phyloP scores from a whole-genome alignment of 1,284 basidiomycete genomes.

The Melanopsichium pennsylvanicum region DNA sequence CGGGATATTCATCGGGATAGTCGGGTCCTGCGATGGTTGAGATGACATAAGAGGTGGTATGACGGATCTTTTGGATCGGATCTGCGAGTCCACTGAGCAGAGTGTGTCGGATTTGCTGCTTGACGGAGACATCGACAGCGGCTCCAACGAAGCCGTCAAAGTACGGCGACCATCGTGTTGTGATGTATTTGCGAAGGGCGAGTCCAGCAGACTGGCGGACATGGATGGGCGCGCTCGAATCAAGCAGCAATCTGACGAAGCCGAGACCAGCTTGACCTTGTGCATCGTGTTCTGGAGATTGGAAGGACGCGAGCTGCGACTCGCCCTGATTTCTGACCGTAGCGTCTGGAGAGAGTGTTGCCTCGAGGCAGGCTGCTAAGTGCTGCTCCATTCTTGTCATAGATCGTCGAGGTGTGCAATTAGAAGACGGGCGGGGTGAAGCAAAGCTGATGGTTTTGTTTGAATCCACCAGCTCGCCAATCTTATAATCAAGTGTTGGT shows the following conservation, averaged over 20 bases:
- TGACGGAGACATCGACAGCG: conserved; percentile 41
- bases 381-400: conserved; percentile 42
- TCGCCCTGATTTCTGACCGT: conserved; percentile 38
- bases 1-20: conserved; percentile 62
- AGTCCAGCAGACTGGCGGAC: conserved; percentile 59
- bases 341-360: conserved; percentile 45
- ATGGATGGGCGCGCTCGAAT: conserved; percentile 14
- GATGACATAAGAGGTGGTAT: conserved; percentile 54
- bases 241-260: conserved; percentile 38
- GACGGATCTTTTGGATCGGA: conserved; percentile 51
- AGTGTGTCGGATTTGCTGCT: conserved; percentile 45
- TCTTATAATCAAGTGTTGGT: conserved; percentile 3
- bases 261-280: conserved; percentile 31
- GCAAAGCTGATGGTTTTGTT: too few species aligned
- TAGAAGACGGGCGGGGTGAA: neutral
- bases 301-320: conserved; percentile 36
- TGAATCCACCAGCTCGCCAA: too few species aligned
- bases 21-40: conserved; percentile 57
- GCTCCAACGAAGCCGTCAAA: conserved; percentile 51
- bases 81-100: conserved; percentile 52
- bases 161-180: conserved; percentile 58
- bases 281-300: conserved; percentile 27
- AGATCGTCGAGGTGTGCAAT: neutral
- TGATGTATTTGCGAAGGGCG: conserved; percentile 55
- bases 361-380: conserved; percentile 38